These are phyloP conservation scores for Scedosporium apiospermum DNA, from an alignment of 2,329 filamentous ascomycete species.

Conservation along the genomic window DNA sequence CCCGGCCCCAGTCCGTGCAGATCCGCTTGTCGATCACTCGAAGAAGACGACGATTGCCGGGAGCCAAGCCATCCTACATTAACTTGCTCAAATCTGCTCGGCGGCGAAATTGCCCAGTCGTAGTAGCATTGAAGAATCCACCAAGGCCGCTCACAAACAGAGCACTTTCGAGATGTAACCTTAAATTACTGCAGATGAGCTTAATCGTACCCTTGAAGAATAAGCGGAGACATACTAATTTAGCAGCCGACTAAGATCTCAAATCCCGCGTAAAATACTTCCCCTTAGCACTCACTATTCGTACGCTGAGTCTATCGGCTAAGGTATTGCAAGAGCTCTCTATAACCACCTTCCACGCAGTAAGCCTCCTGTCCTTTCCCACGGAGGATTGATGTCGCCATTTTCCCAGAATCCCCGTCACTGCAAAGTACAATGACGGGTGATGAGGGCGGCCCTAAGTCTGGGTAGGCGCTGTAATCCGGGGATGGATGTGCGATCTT, in stretches of 20 bases:
- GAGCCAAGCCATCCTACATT: neutral
- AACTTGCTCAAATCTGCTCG: slow-evolving; percentile 1
- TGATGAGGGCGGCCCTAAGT: neutral
- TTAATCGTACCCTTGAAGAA: neutral
- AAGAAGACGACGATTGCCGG: neutral
- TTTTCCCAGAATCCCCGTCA: neutral
- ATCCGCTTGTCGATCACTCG: neutral
- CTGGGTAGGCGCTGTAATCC: neutral
- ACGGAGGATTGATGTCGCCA: neutral
- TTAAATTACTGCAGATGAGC: neutral
- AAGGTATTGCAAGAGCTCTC: neutral
- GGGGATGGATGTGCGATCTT: neutral
- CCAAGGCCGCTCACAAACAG: neutral
- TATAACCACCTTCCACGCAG: neutral
- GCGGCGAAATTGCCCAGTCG: neutral
- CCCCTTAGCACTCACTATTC: neutral
- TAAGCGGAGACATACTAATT: neutral
- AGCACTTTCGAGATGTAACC: neutral
- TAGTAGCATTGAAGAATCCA: neutral
- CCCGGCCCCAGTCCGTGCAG: neutral
- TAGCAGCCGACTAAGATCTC: neutral
- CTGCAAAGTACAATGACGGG: neutral
- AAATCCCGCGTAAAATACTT: neutral
- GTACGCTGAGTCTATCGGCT: neutral
- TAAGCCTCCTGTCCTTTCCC: neutral